phyloP scores from a whole-genome alignment of 148 eudicot species.

The Rhododendron griersonianum region DNA sequence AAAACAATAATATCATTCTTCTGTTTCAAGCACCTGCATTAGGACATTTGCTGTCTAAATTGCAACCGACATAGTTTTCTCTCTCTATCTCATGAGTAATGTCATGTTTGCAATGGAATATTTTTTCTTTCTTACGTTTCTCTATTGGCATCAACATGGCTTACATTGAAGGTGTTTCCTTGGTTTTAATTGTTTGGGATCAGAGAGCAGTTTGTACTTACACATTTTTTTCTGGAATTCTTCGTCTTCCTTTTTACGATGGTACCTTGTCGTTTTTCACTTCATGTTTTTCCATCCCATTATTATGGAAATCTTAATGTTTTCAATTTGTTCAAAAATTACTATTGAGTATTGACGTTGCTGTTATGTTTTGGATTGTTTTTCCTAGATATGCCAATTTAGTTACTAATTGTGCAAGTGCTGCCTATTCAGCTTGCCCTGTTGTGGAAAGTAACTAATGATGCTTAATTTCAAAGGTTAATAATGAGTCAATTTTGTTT shows the following conservation, averaged over 20 bases:
- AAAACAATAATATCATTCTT: background rate
- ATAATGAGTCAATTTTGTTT: background rate
- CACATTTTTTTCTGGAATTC: background rate
- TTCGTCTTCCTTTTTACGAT: background rate
- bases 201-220: background rate
- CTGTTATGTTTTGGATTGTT: background rate
- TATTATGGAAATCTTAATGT: background rate
- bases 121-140: background rate
- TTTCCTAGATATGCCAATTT: background rate
- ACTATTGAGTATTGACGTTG: background rate
- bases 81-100: background rate
- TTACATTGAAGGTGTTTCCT: background rate
- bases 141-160: background rate
- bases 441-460: background rate
- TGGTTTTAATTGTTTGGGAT: background rate
- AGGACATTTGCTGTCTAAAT: conserved; percentile 2
- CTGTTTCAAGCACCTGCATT: conserved; percentile 4
- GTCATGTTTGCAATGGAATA: background rate
- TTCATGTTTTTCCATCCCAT: background rate
- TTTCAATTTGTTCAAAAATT: background rate
- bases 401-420: background rate
- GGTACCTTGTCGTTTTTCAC: background rate
- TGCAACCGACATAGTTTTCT: background rate
- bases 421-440: background rate
- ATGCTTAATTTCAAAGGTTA: background rate